Percentiles rank a stretch among this genome's conserved stretches.
These are phyloP conservation scores for Abrus precatorius DNA, from an alignment of 306 rosid genomes.

Conservation along the genomic window DNA sequence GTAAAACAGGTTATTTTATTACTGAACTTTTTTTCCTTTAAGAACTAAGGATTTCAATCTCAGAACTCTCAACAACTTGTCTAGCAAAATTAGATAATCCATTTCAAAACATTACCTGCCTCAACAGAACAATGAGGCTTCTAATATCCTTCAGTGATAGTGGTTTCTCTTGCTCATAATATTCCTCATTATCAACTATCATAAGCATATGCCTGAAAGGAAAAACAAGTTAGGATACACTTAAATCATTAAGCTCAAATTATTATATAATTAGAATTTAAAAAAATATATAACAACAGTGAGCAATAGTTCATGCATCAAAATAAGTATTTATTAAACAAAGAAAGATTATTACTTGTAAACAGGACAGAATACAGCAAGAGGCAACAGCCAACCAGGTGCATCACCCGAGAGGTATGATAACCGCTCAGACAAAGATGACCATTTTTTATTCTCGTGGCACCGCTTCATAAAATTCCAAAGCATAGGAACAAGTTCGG, in stretches of 20 bases:
- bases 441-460: slow-evolving; percentile 88
- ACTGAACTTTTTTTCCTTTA: slow-evolving; percentile 4
- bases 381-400: slow-evolving; percentile 96
- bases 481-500: slow-evolving; percentile 92
- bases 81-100: slow-evolving; percentile 33
- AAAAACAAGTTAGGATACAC: slow-evolving; percentile 35
- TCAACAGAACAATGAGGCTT: slow-evolving; percentile 80
- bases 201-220: slow-evolving; percentile 90
- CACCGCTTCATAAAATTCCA: slow-evolving; percentile 96
- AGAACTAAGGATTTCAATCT: slow-evolving; percentile 33
- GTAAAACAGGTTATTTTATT: background rate
- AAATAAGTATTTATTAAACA: slow-evolving; percentile 27
- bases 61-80: slow-evolving; percentile 40
- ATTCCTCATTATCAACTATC: slow-evolving; percentile 95
- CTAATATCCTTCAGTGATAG: slow-evolving; percentile 84
- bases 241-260: slow-evolving; percentile 48
- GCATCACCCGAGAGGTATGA: slow-evolving; percentile 86
- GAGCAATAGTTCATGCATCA: slow-evolving; percentile 27
- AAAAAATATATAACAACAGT: slow-evolving; percentile 7
- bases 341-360: slow-evolving; percentile 76
- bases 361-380: slow-evolving; percentile 96
- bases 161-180: slow-evolving; percentile 97
- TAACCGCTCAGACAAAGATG: slow-evolving; percentile 75
- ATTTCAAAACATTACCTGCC: slow-evolving; percentile 73
- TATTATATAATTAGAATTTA: slow-evolving; percentile 30